Conservation (phyloP, 2,329 filamentous ascomycete genomes). For the Hymenoscyphus linearis region DNA sequence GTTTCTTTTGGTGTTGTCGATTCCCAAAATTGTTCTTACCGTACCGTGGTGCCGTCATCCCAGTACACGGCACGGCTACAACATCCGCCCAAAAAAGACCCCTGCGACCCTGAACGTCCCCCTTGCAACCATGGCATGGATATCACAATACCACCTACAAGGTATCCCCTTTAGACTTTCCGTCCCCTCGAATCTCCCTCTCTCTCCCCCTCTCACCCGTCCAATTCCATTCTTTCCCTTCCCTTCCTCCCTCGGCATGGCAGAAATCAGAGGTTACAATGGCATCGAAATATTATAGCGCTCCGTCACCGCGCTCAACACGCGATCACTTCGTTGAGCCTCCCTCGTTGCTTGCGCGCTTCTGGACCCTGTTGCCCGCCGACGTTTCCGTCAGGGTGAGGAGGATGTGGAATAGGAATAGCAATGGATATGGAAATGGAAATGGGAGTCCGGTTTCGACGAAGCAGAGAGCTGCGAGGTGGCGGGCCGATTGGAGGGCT, state of each 20-base stretch:
- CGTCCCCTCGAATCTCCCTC: not conserved
- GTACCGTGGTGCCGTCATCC: too few species aligned
- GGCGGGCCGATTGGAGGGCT: conserved; percentile 46
- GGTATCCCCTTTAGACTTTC: not conserved
- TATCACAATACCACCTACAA: conserved; percentile 1
- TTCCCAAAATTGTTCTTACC: not conserved
- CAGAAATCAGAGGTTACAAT: conserved; percentile 15
- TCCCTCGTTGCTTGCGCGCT: conserved; percentile 24
- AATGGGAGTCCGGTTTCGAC: conserved; percentile 13
- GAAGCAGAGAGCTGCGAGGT: conserved; percentile 9
- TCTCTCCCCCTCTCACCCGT: not conserved
- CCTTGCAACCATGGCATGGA: not conserved
- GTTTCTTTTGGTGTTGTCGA: not conserved
- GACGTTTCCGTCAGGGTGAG: conserved; percentile 23
- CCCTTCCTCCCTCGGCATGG: conserved; percentile 12
- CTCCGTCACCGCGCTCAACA: conserved; percentile 16
- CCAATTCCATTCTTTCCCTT: too few species aligned
- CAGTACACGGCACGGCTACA: too few species aligned
- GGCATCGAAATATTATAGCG: conserved; percentile 21
- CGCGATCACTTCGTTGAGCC: conserved; percentile 27
- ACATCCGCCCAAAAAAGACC: not conserved
- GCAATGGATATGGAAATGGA: conserved; percentile 6
- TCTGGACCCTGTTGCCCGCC: conserved; percentile 20
- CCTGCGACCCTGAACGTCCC: not conserved
- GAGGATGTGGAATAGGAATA: conserved; percentile 20